Conservation (phyloP, 345 rosid species). For the Capsella bursapastoris region DNA sequence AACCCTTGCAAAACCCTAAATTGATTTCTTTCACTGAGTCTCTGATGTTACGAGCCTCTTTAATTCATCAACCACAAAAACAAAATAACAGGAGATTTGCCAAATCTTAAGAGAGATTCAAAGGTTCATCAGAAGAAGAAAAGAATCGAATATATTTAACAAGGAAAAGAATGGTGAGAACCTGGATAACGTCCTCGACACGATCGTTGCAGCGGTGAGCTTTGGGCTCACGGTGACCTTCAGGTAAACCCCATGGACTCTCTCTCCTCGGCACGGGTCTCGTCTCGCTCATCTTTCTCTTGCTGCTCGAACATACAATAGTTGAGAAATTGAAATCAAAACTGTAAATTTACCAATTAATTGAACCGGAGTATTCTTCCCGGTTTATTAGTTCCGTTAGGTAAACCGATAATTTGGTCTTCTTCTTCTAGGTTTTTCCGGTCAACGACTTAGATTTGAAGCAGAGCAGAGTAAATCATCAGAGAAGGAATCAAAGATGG, state of each 20-base stretch:
- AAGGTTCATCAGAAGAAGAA: not conserved
- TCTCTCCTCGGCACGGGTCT: slow-evolving; percentile 94
- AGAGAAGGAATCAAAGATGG: slow-evolving; percentile 50
- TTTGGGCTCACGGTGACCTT: slow-evolving; percentile 82
- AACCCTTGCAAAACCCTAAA: slow-evolving; percentile 22
- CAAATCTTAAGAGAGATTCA: slow-evolving; percentile 14
- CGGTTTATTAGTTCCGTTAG: slow-evolving; percentile 17
- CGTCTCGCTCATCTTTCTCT: slow-evolving; percentile 66
- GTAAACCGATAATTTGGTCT: slow-evolving; percentile 18
- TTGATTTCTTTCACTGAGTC: slow-evolving; percentile 8
- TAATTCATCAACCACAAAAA: not conserved
- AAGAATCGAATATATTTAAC: not conserved
- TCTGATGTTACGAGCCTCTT: not conserved
- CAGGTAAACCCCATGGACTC: slow-evolving; percentile 89
- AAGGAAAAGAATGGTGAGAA: slow-evolving; percentile 24
- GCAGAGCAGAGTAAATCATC: not conserved
- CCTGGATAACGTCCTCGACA: slow-evolving; percentile 88
- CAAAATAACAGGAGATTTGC: not conserved
- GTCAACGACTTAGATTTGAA: slow-evolving; percentile 35
- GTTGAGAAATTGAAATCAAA: not conserved
- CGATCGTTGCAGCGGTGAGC: slow-evolving; percentile 97
- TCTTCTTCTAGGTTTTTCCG: slow-evolving; percentile 2
- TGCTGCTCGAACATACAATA: not conserved
- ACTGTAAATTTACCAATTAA: not conserved
- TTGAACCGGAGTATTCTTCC: slow-evolving; percentile 27